Base-by-base conservation (phyloP, 306 rosid genomes). In the Prunus mume region DNA sequence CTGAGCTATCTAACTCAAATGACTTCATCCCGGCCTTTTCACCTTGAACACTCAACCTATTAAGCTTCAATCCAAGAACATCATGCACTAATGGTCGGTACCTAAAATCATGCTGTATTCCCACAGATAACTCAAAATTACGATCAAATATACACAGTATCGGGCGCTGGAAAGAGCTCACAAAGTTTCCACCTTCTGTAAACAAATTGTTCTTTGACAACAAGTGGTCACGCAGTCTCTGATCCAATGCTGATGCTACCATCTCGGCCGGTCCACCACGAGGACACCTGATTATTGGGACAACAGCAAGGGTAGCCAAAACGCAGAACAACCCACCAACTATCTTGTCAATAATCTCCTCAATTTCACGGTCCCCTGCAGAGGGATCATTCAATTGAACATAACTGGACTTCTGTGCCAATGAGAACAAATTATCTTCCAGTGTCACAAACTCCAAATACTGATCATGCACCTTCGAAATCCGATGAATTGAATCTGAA, bases 201-300 rank as follows among this genome's bases (percentile, higher is more conserved):
- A 95, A 95, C 87, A 95, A 81, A 83, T 95, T 95, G 77, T 89
- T 95, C 88, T 95, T 95, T 0, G 96, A 86, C 85, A 90, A 79
- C 83, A 95, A 88, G 82, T 95, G 99, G 77, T 95, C 99, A 17
- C 99, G 83, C 74, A 95, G 80, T 49, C 93, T 87, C 82, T 90
- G 97, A 78, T 95, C 99, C 92, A 95, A 78, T 3, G 91, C 92
- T 1, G 93, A 77, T 1, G 99, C 99, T 71, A 92, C 99, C 99
- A 95, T 88, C 88, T 95, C 97, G 17, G 97, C 97, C 0, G 99
- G 97, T 1, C 99, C 99, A 14, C 97, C 97, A 4, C 93, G 90
- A 0, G 96, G 93, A 63, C 97, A 92, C 61, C 97, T 79, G 38
- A 95, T 92, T 52, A 95, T 85, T 0, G 99, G 99, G 65, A 95